A percentile compares a stretch with the other conserved stretches of the same genome.
phyloP scores from a whole-genome alignment of 73 alveolate genomes.

The Vitrella brassicaformis region DNA sequence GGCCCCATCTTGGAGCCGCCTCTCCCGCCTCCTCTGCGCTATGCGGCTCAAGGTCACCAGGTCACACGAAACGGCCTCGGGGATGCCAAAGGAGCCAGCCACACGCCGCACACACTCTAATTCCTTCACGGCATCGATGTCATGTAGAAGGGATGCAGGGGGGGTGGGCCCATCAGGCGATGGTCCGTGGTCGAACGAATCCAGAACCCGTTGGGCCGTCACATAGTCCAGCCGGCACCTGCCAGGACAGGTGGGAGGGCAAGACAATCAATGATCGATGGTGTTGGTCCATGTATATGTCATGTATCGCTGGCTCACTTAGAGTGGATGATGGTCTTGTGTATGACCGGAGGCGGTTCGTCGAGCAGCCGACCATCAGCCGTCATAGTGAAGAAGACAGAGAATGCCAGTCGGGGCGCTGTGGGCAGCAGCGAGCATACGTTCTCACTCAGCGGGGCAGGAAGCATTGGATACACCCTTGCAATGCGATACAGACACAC shows the following conservation, averaged over 20 bases:
- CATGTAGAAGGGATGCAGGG: not conserved
- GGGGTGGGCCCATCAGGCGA: not conserved
- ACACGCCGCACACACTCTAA: not conserved
- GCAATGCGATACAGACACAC: not conserved
- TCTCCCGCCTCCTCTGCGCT: constrained; percentile 61
- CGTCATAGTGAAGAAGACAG: not conserved
- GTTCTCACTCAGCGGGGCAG: not conserved
- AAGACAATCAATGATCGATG: not conserved
- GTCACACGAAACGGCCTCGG: not conserved
- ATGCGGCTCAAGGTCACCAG: constrained; percentile 12
- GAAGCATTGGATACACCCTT: not conserved
- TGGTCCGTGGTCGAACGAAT: not conserved
- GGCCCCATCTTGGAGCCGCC: constrained; percentile 64
- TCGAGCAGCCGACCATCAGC: not conserved
- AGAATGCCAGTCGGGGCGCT: not conserved
- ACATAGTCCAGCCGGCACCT: too few species aligned
- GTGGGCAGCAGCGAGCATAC: not conserved
- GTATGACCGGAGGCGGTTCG: not conserved
- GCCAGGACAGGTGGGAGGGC: not conserved
- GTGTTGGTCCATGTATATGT: too few species aligned
- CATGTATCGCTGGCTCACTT: too few species aligned
- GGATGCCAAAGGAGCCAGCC: not conserved
- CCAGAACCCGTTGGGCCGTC: not conserved
- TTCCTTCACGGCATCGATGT: not conserved
- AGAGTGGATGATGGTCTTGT: not conserved